Base-by-base conservation (phyloP, 1,284 basidiomycete genomes). In the Porodaedalea pini region DNA sequence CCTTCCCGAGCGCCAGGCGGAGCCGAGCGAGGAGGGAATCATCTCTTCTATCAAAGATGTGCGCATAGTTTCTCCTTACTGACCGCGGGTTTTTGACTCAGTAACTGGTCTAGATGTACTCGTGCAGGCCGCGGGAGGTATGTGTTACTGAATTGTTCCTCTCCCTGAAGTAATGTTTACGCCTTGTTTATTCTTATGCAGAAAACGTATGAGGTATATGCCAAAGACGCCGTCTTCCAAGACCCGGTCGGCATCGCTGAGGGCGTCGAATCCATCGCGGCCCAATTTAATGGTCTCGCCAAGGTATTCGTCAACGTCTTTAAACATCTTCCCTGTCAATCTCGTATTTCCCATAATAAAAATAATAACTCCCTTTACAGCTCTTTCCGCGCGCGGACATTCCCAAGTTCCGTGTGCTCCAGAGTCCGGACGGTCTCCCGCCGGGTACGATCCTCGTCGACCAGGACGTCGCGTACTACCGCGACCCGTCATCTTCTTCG, bases 241-340 rank as follows among this genome's bases (percentile, higher is more conserved):
- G 78, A 79, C 62, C 78, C 77, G n/a, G 65, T 79, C 51, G 78
- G 78, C 21, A 75, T 78, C 54, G 76, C 78, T 5, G 66, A 75
- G 51, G 79, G 78, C 5, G 58, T 69, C 11, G 67, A 68, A 29
- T 70, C 75, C 8, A 77, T 80, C 45, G 71, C 72, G 25, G 70
- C 73, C 0, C 79, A 80, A 59, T 80, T 80, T 65, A 69, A 78
- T 29, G 78, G 70, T 3, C 68, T 80, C 2, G 71, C 72, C 4
- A 78, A 79, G 71, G 78, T 76, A 31, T 5, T 17, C 37, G 21
- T 29, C 10, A 44, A 13, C 23, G 19, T 31, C 32, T 37, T n/a
- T 29, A 54, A 11, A 48, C 19, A 34, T 23, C 4, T 29, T 11
- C 5, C 0, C 7, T 25, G n/a, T 29, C 23, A n/a, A n/a, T n/a